Evolutionary conservation across 2,329 filamentous ascomycete genomes (phyloP).

Genomic region (Xylariaceae sp.): DNA sequence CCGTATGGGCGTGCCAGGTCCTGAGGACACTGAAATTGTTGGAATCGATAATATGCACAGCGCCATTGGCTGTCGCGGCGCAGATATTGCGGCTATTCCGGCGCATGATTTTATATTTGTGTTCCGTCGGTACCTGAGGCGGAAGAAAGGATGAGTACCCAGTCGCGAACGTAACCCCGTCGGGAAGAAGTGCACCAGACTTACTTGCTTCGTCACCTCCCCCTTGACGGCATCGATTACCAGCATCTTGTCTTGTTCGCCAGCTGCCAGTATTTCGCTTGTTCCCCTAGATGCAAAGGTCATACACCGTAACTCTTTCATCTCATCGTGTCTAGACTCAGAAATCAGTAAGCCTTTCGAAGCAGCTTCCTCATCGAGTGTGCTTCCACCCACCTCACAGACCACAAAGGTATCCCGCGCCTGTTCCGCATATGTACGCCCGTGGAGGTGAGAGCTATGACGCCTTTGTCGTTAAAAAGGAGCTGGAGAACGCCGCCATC

Average conservation of each 20-base stretch:
- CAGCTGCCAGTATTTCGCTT: conserved; percentile 78
- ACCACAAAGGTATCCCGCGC: conserved; percentile 80
- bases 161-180: background rate
- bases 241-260: conserved; percentile 81
- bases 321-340: conserved; percentile 57
- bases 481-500: conserved; percentile 84
- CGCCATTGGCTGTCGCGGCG: conserved; percentile 76
- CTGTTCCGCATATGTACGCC: conserved; percentile 86
- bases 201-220: conserved; percentile 61
- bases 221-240: conserved; percentile 66
- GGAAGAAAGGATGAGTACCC: background rate
- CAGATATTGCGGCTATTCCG: conserved; percentile 77
- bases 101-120: conserved; percentile 88
- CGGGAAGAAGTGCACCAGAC: background rate
- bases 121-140: conserved; percentile 58
- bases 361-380: background rate
- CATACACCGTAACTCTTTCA: conserved; percentile 89
- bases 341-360: conserved; percentile 8
- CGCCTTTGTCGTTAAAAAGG: conserved; percentile 83
- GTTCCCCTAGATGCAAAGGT: conserved; percentile 85
- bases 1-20: conserved; percentile 84
- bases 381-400: conserved; percentile 53
- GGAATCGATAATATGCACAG: conserved; percentile 81
- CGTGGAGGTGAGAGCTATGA: conserved; percentile 75
- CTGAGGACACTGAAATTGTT: conserved; percentile 72